phyloP scores from a whole-genome alignment of 169 alveolate species.

The Plasmodium adleri region DNA sequence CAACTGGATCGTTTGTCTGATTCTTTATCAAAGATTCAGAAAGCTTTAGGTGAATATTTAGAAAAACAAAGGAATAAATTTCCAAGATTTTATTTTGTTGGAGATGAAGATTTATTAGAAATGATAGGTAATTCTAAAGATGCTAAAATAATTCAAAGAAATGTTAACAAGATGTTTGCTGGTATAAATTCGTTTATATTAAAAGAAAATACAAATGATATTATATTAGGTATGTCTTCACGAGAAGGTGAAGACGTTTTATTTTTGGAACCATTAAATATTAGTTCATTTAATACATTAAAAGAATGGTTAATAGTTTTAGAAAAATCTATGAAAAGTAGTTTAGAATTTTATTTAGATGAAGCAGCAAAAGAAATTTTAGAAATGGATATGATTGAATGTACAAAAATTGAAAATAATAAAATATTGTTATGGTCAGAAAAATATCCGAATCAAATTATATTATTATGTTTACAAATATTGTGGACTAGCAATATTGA shows the following conservation, averaged over 20 bases:
- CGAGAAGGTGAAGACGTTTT: constrained; percentile 92
- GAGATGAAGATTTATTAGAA: constrained; percentile 98
- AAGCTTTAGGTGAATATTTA: constrained; percentile 96
- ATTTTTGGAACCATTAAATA: constrained; percentile 85
- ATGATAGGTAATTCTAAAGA: constrained; percentile 98
- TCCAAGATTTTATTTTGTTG: constrained; percentile 99
- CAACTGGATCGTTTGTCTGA: constrained; percentile 95
- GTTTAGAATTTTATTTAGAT: constrained; percentile 89
- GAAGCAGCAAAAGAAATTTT: constrained; percentile 87
- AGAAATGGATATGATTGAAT: constrained; percentile 78
- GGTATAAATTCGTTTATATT: constrained; percentile 94
- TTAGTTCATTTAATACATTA: constrained; percentile 90
- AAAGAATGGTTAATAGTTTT: constrained; percentile 92
- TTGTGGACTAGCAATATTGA: constrained; percentile 92
- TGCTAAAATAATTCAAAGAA: constrained; percentile 94
- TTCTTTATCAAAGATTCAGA: constrained; percentile 94
- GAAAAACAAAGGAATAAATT: constrained; percentile 97
- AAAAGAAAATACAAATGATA: constrained; percentile 87
- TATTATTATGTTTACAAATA: constrained; percentile 88
- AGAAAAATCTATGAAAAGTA: constrained; percentile 86
- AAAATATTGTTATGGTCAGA: constrained; percentile 81
- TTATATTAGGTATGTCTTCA: constrained; percentile 90
- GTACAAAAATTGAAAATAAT: constrained; percentile 26
- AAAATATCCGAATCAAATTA: constrained; percentile 90
- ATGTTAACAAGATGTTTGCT: constrained; percentile 98